A percentile compares a stretch with the other conserved stretches of the same genome.
Evolutionary conservation across 805 yeast species (phyloP).

Genomic region (Vanderwaltozyma tropicalis): DNA sequence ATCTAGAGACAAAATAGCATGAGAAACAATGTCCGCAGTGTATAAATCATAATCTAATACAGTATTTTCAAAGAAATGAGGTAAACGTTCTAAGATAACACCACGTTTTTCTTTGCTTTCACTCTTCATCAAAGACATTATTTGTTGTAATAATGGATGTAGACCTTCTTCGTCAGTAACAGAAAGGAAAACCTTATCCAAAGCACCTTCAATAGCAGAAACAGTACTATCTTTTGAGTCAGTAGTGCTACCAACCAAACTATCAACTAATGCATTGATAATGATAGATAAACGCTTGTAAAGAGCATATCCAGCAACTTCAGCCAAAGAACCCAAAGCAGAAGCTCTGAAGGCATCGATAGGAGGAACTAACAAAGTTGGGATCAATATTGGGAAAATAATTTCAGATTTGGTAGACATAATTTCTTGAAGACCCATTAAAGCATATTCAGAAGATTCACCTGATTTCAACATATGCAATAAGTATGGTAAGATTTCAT

Average conservation of each 20-base stretch:
- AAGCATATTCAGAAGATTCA: slow-evolving; percentile 58
- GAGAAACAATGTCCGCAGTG: slow-evolving; percentile 62
- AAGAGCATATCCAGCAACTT: slow-evolving; percentile 79
- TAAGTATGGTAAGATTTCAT: slow-evolving; percentile 78
- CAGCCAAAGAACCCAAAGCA: slow-evolving; percentile 77
- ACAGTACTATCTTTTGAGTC: slow-evolving; percentile 32
- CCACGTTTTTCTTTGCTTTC: slow-evolving; percentile 60
- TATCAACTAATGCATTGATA: slow-evolving; percentile 61
- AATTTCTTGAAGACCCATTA: slow-evolving; percentile 81
- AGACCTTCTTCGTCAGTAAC: slow-evolving; percentile 69
- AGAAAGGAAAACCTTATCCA: slow-evolving; percentile 62
- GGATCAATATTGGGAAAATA: slow-evolving; percentile 87
- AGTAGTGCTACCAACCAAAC: slow-evolving; percentile 34
- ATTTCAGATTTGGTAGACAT: slow-evolving; percentile 84
- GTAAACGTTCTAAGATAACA: slow-evolving; percentile 55
- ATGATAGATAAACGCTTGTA: slow-evolving; percentile 63
- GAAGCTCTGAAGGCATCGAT: slow-evolving; percentile 76
- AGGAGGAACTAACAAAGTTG: slow-evolving; percentile 73
- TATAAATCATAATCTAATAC: slow-evolving; percentile 61
- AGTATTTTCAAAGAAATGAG: slow-evolving; percentile 58
- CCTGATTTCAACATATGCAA: slow-evolving; percentile 54
- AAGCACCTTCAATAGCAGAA: slow-evolving; percentile 39
- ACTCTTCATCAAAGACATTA: slow-evolving; percentile 63
- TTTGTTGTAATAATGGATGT: slow-evolving; percentile 75
- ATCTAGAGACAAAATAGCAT: slow-evolving; percentile 61